Evolutionary conservation across 345 rosid genomes (phyloP).

Genomic region (Limnanthes douglasii): DNA sequence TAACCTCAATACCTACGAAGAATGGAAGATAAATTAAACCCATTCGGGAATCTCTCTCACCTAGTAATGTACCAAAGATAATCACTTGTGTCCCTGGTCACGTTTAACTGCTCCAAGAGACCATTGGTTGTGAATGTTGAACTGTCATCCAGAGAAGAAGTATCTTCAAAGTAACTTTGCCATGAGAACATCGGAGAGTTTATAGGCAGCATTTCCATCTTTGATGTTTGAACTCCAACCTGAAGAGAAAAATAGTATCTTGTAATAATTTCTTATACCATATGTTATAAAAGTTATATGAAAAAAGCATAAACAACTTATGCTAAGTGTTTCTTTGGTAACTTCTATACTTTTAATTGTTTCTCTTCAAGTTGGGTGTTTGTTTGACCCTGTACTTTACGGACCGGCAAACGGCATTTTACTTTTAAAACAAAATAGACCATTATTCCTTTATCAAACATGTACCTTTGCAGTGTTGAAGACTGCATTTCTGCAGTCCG

Average conservation of each 20-base stretch:
- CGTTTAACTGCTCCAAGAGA: constrained; percentile 85
- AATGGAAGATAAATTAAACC: neutral
- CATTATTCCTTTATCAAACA: too few relatives aligned
- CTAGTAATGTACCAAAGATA: constrained; percentile 90
- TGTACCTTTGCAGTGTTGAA: constrained; percentile 94
- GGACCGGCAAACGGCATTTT: too few relatives aligned
- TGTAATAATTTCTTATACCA: neutral
- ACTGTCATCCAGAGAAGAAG: constrained; percentile 49
- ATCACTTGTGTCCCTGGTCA: constrained; percentile 79
- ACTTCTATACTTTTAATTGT: too few relatives aligned
- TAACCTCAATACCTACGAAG: neutral
- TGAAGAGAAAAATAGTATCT: constrained; percentile 11
- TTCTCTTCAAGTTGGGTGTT: too few relatives aligned
- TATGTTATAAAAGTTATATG: neutral
- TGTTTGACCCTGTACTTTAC: too few relatives aligned
- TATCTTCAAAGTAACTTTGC: constrained; percentile 83
- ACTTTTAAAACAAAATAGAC: too few relatives aligned
- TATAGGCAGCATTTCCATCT: constrained; percentile 81
- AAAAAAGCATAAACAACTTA: too few relatives aligned
- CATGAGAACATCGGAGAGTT: constrained; percentile 42
- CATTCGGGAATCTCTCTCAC: constrained; percentile 18
- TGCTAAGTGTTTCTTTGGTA: too few relatives aligned
- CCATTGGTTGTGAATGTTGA: constrained; percentile 52
- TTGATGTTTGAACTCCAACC: constrained; percentile 95
- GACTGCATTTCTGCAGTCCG: constrained; percentile 92